Conservation (phyloP, 2,329 filamentous ascomycete species). For the Bipolaris oryzae region DNA sequence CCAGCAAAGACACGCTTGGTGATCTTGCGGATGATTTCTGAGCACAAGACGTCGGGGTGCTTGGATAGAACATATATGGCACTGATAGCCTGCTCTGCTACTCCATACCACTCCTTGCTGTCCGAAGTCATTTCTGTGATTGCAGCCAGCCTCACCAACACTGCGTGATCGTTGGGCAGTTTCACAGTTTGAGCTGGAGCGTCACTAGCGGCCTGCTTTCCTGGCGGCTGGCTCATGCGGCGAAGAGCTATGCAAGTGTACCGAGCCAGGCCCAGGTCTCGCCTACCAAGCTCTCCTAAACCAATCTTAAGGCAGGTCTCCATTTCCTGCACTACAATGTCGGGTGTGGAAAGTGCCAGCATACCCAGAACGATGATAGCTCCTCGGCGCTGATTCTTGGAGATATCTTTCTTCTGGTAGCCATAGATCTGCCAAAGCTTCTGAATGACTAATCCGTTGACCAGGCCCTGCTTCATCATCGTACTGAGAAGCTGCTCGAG, state of each 20-base stretch:
- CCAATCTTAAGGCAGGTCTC: constrained; percentile 92
- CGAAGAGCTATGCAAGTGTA: constrained; percentile 94
- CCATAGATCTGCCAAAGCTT: constrained; percentile 99
- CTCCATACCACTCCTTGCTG: constrained; percentile 90
- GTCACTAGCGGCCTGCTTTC: constrained; percentile 70
- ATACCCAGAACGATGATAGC: constrained; percentile 97
- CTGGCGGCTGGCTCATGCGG: constrained; percentile 76
- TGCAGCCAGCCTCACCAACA: constrained; percentile 77
- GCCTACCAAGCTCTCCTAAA: constrained; percentile 77
- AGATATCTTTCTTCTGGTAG: constrained; percentile 86
- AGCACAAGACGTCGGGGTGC: constrained; percentile 91
- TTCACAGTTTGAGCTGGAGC: constrained; percentile 66
- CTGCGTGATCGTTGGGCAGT: constrained; percentile 88
- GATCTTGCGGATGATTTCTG: constrained; percentile 85
- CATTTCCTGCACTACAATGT: constrained; percentile 93
- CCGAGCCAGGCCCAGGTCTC: constrained; percentile 86
- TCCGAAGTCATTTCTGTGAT: constrained; percentile 86
- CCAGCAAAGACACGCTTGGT: constrained; percentile 79
- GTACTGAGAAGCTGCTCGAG: constrained; percentile 92
- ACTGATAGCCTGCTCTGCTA: constrained; percentile 93
- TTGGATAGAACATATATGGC: constrained; percentile 94
- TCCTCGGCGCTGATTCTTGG: constrained; percentile 84
- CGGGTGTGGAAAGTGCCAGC: constrained; percentile 89
- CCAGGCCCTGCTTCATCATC: constrained; percentile 93
- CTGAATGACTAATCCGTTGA: constrained; percentile 82